Conservation (phyloP, 768 basidiomycete genomes). For the Termitomyces eurrhizus region DNA sequence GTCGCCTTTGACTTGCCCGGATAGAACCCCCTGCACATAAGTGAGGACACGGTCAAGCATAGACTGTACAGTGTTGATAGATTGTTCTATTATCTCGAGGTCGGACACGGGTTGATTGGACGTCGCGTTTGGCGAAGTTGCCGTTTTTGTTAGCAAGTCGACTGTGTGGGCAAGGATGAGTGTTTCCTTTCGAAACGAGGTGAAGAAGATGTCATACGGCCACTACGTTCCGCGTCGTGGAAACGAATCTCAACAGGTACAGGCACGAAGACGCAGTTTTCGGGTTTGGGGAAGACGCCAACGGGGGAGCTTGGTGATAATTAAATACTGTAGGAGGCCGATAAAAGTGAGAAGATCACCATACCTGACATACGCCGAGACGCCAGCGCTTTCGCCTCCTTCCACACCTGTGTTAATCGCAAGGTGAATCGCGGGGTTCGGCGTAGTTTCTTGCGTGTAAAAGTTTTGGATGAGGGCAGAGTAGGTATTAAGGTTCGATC, state of each 20-base stretch:
- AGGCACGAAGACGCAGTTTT: constrained; percentile 93
- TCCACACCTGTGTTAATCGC: constrained; percentile 84
- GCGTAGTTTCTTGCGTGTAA: constrained; percentile 88
- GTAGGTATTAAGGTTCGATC: constrained; percentile 86
- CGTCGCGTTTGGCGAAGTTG: constrained; percentile 41
- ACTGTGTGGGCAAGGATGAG: constrained; percentile 42
- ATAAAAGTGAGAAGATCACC: constrained; percentile 20
- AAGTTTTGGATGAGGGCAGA: constrained; percentile 98
- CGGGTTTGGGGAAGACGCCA: constrained; percentile 84
- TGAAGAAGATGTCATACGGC: constrained; percentile 53
- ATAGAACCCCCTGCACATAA: constrained; percentile 79
- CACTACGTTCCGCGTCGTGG: constrained; percentile 79
- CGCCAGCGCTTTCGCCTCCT: constrained; percentile 58
- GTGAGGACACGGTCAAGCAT: constrained; percentile 84
- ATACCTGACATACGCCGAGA: constrained; percentile 86
- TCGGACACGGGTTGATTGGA: constrained; percentile 57
- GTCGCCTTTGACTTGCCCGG: constrained; percentile 77
- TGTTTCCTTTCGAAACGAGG: not conserved
- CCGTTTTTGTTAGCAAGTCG: constrained; percentile 62
- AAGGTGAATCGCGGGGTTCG: constrained; percentile 87
- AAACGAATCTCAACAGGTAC: constrained; percentile 85
- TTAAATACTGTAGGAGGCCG: constrained; percentile 4
- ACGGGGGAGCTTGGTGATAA: constrained; percentile 66
- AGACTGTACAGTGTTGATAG: constrained; percentile 62
- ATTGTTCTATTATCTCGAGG: constrained; percentile 71